A percentile compares a stretch with the other conserved stretches of the same genome.
These are phyloP conservation scores for Hypoxylon subgilvum DNA, from an alignment of 495 filamentous ascomycete genomes.

Conservation along the genomic window DNA sequence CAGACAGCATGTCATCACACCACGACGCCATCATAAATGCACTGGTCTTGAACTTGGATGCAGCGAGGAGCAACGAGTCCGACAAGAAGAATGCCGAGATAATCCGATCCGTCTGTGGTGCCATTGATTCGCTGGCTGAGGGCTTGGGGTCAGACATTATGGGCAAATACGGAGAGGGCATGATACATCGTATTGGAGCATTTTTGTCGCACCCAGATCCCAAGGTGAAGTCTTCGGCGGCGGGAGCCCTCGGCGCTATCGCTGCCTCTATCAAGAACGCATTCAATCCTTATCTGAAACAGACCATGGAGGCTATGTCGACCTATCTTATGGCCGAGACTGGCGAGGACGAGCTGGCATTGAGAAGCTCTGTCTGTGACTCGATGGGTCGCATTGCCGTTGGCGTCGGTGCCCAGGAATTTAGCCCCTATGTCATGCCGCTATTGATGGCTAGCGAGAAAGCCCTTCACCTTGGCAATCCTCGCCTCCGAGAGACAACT, in stretches of 20 bases:
- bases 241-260: constrained; percentile 87
- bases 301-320: constrained; percentile 83
- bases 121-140: constrained; percentile 88
- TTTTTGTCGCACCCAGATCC: constrained; percentile 83
- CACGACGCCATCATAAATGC: constrained; percentile 82
- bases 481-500: constrained; percentile 88
- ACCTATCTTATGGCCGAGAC: constrained; percentile 86
- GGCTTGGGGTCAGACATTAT: constrained; percentile 86
- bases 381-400: constrained; percentile 89
- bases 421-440: constrained; percentile 86
- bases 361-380: constrained; percentile 87
- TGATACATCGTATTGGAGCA: constrained; percentile 80
- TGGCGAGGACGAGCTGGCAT: constrained; percentile 83
- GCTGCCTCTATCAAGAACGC: constrained; percentile 79
- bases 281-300: constrained; percentile 88
- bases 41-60: constrained; percentile 85
- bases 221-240: constrained; percentile 87
- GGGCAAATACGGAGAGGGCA: constrained; percentile 75
- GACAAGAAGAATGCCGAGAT: constrained; percentile 78
- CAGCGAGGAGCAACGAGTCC: constrained; percentile 61
- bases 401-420: constrained; percentile 83
- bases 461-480: constrained; percentile 86
- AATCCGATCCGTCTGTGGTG: constrained; percentile 86
- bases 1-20: constrained; percentile 82
- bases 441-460: constrained; percentile 92